phyloP scores from a whole-genome alignment of 1,284 basidiomycete genomes.

The Boletus semigastroideus region DNA sequence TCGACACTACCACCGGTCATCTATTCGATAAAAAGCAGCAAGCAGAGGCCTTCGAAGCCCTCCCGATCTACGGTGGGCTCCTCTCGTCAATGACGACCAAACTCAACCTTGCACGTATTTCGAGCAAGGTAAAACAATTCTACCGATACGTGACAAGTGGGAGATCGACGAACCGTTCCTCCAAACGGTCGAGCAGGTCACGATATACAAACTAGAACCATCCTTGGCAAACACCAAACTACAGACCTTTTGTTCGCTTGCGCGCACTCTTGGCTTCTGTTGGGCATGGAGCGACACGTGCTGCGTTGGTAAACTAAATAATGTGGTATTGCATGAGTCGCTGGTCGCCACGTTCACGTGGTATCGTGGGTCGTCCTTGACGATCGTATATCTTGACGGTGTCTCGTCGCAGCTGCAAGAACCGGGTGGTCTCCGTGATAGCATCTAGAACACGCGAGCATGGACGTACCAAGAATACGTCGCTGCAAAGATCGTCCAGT shows the following conservation, averaged over 20 bases:
- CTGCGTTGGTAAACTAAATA: background rate
- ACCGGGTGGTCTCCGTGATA: background rate
- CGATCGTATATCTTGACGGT: constrained; percentile 1
- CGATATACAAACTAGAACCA: background rate
- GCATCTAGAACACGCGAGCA: constrained; percentile 14
- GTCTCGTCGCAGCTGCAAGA: background rate
- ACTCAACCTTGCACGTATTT: background rate
- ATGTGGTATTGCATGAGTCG: background rate
- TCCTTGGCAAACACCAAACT: constrained; percentile 3
- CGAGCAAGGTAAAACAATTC: background rate
- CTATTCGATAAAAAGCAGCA: constrained; percentile 4
- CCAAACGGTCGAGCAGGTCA: background rate
- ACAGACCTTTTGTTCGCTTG: constrained; percentile 1
- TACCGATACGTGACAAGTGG: constrained; percentile 11
- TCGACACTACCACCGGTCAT: background rate
- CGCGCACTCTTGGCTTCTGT: background rate
- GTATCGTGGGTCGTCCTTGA: background rate
- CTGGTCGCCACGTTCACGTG: background rate
- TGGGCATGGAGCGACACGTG: constrained; percentile 11
- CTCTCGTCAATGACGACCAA: background rate
- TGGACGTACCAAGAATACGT: constrained; percentile 14
- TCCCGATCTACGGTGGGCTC: background rate
- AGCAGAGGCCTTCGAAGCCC: background rate
- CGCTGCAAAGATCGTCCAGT: background rate
- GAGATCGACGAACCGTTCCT: background rate